Conservation (phyloP, 257 asterid genomes). For the Ilex asprella region DNA sequence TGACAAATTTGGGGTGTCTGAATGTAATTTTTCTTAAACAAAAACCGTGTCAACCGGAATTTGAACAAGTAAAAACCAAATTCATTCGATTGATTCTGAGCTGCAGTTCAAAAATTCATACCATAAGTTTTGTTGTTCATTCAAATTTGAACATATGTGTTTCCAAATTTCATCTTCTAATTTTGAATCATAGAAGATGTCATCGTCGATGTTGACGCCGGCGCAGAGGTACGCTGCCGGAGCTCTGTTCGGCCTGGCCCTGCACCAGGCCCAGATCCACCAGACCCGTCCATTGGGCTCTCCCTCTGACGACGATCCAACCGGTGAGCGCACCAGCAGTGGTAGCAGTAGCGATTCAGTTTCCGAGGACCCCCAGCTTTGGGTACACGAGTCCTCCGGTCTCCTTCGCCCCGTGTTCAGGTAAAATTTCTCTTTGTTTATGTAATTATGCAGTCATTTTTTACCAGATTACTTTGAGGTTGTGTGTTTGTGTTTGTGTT, state of each 20-base stretch:
- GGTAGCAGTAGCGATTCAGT: constrained; percentile 66
- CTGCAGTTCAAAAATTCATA: neutral
- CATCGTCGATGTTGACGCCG: constrained; percentile 52
- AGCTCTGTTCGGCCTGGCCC: constrained; percentile 61
- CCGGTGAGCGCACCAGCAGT: constrained; percentile 51
- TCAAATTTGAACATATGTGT: too few species aligned
- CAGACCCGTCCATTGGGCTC: constrained; percentile 69
- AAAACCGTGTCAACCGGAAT: neutral
- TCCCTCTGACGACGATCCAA: constrained; percentile 32
- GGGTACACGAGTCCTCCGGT: constrained; percentile 60
- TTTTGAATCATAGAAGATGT: constrained; percentile 14
- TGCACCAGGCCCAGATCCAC: constrained; percentile 71
- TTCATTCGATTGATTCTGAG: neutral
- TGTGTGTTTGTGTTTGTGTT: too few species aligned
- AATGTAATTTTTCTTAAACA: too few species aligned
- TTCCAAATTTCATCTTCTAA: too few species aligned
- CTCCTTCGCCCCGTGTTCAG: constrained; percentile 78
- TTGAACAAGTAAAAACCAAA: neutral
- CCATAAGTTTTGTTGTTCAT: too few species aligned
- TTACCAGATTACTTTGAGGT: too few species aligned
- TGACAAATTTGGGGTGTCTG: too few species aligned
- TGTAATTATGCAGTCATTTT: too few species aligned
- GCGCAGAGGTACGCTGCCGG: constrained; percentile 80
- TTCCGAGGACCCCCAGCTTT: constrained; percentile 55
- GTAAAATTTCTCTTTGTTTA: constrained; percentile 16